Conservation (phyloP, 495 filamentous ascomycete genomes). For the Pseudevernia furfuracea region DNA sequence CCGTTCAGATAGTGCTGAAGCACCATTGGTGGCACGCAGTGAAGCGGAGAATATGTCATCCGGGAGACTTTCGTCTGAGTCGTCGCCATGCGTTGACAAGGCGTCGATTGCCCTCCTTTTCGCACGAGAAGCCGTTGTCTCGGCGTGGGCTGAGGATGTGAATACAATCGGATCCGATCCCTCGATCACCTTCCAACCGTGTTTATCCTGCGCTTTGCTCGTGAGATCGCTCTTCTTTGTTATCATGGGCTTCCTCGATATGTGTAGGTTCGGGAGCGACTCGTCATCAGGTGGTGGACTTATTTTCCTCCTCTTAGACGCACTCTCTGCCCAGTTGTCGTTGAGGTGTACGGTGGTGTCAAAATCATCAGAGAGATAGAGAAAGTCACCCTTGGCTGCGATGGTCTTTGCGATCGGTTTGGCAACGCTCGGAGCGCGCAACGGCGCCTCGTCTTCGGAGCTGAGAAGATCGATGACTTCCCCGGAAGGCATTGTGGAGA, state of each 20-base stretch:
- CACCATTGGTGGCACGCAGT: background rate
- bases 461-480: slow-evolving; percentile 27
- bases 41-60: slow-evolving; percentile 20
- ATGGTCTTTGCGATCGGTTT: background rate
- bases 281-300: slow-evolving; percentile 27
- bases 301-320: slow-evolving; percentile 38
- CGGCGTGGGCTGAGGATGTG: slow-evolving; percentile 41
- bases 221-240: background rate
- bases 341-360: slow-evolving; percentile 32
- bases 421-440: slow-evolving; percentile 8
- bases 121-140: slow-evolving; percentile 11
- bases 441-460: slow-evolving; percentile 22
- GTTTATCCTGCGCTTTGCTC: background rate
- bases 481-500: slow-evolving; percentile 11
- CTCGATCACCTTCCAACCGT: slow-evolving; percentile 17
- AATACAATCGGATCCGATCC: slow-evolving; percentile 48
- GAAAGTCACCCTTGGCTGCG: slow-evolving; percentile 1
- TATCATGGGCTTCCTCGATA: background rate
- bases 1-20: slow-evolving; percentile 20
- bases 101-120: slow-evolving; percentile 13
- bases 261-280: slow-evolving; percentile 1
- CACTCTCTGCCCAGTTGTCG: slow-evolving; percentile 33
- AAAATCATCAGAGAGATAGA: slow-evolving; percentile 46
- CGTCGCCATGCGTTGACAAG: slow-evolving; percentile 30
- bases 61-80: slow-evolving; percentile 33